Percentiles rank a stretch among this genome's conserved stretches.
phyloP scores from a whole-genome alignment of 768 basidiomycete genomes.

The Rhodosporidiobolus sp. region DNA sequence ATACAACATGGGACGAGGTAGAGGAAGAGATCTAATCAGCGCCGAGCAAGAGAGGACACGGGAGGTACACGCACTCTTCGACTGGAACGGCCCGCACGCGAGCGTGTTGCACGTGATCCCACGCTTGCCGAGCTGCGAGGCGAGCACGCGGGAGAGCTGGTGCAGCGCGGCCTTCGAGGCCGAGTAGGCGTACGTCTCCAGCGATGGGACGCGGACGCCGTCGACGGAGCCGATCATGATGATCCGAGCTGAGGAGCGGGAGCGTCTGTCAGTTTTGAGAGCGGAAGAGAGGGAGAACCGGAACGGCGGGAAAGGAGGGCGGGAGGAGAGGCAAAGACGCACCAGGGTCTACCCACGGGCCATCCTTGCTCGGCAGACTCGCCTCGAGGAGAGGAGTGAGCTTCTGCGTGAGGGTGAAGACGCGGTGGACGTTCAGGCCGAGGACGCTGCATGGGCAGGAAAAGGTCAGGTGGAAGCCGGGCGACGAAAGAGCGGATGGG shows the following conservation, averaged over 20 bases:
- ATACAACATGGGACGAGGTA: background rate
- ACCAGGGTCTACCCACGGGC: constrained; percentile 62
- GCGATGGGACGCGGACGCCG: constrained; percentile 52
- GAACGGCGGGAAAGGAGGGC: too few relatives aligned
- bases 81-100: constrained; percentile 56
- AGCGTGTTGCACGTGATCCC: constrained; percentile 64
- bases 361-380: constrained; percentile 46
- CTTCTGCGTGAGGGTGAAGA: constrained; percentile 64
- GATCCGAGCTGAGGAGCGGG: constrained; percentile 56
- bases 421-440: constrained; percentile 62
- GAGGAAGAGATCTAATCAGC: background rate
- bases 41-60: too few relatives aligned
- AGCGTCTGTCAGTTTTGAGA: background rate
- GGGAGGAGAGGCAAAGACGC: background rate
- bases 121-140: constrained; percentile 58
- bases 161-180: constrained; percentile 64
- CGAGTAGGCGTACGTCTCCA: constrained; percentile 66
- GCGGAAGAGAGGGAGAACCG: background rate
- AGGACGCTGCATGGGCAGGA: constrained; percentile 54
- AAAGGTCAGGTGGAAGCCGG: background rate
- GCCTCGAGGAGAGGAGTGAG: constrained; percentile 59
- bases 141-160: constrained; percentile 62
- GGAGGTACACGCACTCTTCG: constrained; percentile 47
- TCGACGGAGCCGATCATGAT: constrained; percentile 55
- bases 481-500: background rate